A percentile compares a stretch with the other conserved stretches of the same genome.
Conservation (phyloP, 257 asterid genomes). For the Nicotiana sylvestris region DNA sequence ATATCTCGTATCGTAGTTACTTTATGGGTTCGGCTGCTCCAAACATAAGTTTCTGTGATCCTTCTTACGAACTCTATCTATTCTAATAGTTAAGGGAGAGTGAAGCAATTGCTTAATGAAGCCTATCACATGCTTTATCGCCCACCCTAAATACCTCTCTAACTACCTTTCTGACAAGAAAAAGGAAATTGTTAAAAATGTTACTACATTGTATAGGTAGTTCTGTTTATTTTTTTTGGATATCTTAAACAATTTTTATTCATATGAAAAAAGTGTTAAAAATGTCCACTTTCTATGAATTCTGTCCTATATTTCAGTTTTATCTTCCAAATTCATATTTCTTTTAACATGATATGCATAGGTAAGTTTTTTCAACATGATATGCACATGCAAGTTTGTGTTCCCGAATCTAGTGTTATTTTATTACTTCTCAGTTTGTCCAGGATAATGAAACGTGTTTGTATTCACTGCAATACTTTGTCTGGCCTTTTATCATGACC, state of each 20-base stretch:
- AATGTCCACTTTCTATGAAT: background rate
- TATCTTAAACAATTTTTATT: too few relatives aligned
- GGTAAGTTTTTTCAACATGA: too few relatives aligned
- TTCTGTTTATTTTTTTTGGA: background rate
- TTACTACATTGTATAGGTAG: background rate
- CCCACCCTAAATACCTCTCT: background rate
- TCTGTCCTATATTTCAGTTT: background rate
- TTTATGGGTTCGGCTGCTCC: background rate
- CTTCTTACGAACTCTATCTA: background rate
- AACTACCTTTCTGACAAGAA: background rate
- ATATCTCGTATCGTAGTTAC: background rate
- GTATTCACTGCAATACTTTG: background rate
- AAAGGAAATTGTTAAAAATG: background rate
- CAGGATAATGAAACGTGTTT: background rate
- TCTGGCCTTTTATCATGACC: constrained; percentile 9
- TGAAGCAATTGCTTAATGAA: background rate
- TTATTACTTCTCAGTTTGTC: background rate
- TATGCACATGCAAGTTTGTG: background rate
- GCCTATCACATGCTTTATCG: background rate
- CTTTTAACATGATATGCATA: background rate
- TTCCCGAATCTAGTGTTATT: background rate
- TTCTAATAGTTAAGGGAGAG: background rate
- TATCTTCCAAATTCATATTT: background rate
- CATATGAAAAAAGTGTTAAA: too few relatives aligned
- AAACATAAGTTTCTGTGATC: background rate